Evolutionary conservation across 2,329 filamentous ascomycete species (phyloP), one percentile per base, ranked within the genome.

Genomic region (Parastagonospora avenae): DNA sequence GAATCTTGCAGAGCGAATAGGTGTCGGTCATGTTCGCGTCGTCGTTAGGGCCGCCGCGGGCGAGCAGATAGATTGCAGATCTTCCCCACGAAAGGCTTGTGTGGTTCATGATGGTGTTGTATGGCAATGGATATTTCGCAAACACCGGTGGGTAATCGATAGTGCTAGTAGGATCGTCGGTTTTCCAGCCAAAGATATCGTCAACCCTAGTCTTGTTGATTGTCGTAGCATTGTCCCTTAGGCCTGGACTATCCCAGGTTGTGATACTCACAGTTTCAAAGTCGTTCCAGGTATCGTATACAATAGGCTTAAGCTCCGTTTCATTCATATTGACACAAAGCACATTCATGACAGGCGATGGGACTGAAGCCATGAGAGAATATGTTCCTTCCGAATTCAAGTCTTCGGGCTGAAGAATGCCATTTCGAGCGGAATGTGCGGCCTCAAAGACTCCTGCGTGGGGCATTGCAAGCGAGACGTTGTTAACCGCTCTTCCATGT

Each of bases 401-500:
- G 19, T 81, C 77, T 43, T 72, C 71, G 0, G 90, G 90, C 60
- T 93, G 90, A 8, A 90, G 72, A 28, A 94, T 90, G 0, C 74
- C 69, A 62, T 93, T 93, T 8, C 74, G 68, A 0, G 78, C 72
- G 57, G 87, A 77, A 8, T 77, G 81, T 0, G 87, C 85, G 0
- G 90, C 89, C 10, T 77, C 72, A 30, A 88, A 85, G 0, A 94
- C 80, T 0, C 87, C 85, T 0, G 85, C 79, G 61, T 94, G 90
- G 0, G 90, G 90, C 81, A 92, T 87, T 0, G 89, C 88, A 58
- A 92, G 79, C 0, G 87, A 89, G 24, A 91, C 84, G 56, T 92
- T 92, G 67, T 92, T 90, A 62, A 93, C 76, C 32, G 88, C 79
- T 24, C 88, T 79, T 0, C 76, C 73, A 46, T 83, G 69, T 9